These are phyloP conservation scores for Sarocladiaceae sp. DNA, from an alignment of 2,329 filamentous ascomycete species.

Conservation along the genomic window DNA sequence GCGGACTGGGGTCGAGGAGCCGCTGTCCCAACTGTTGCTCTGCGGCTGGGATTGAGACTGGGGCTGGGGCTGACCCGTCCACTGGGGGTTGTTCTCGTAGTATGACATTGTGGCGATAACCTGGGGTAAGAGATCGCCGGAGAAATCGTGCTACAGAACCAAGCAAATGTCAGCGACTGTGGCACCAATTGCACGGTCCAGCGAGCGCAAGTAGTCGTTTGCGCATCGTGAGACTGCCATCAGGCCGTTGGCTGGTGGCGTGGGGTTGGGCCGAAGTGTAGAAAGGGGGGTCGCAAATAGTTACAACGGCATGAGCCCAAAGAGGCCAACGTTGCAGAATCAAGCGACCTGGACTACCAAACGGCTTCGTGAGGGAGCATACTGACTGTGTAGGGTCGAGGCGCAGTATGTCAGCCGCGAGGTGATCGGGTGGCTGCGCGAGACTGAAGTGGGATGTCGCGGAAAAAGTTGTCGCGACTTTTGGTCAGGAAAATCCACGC, in stretches of 20 bases:
- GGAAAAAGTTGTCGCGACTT: conserved; percentile 7
- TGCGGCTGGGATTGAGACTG: too few species aligned
- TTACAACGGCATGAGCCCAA: too few species aligned
- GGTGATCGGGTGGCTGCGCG: not conserved
- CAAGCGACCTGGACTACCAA: not conserved
- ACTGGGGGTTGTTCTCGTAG: conserved; percentile 39
- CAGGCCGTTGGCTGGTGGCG: not conserved
- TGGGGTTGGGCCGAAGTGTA: not conserved
- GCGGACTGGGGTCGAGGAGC: conserved; percentile 34
- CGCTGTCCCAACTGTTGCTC: conserved; percentile 46
- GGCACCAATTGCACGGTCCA: too few species aligned
- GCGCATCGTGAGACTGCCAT: too few species aligned
- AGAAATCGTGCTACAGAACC: not conserved
- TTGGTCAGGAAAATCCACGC: not conserved
- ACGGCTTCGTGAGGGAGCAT: not conserved
- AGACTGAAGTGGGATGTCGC: not conserved
- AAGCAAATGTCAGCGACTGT: not conserved
- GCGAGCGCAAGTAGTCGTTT: too few species aligned
- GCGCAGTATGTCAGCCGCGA: not conserved
- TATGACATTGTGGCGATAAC: conserved; percentile 19
- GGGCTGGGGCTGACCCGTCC: conserved; percentile 31
- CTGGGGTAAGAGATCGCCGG: not conserved
- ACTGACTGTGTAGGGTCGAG: not conserved
- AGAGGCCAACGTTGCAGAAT: not conserved
- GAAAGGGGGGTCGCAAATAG: not conserved